Evolutionary conservation across 2,329 filamentous ascomycete species (phyloP).

Genomic region (Coccinonectria pachysandricola): DNA sequence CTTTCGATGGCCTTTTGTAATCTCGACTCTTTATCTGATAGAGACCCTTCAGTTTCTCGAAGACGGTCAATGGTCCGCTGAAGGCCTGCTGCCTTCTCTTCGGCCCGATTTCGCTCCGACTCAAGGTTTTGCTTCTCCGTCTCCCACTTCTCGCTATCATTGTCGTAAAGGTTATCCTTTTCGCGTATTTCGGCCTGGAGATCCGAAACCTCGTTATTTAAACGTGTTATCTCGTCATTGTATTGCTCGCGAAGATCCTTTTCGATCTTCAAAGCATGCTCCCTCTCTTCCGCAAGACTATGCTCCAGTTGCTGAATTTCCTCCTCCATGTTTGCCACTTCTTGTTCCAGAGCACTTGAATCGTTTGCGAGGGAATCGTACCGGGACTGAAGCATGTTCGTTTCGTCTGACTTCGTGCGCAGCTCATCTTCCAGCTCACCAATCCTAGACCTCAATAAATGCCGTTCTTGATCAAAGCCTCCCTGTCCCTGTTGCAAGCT

Average conservation of each 20-base stretch:
- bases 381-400: constrained; percentile 57
- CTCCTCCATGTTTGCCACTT: constrained; percentile 42
- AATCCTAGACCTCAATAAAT: constrained; percentile 38
- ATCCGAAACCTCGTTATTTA: constrained; percentile 49
- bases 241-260: constrained; percentile 42
- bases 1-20: constrained; percentile 59
- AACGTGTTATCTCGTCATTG: constrained; percentile 36
- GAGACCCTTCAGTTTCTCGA: constrained; percentile 54
- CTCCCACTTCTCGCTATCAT: constrained; percentile 65
- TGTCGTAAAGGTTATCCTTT: constrained; percentile 59
- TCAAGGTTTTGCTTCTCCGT: constrained; percentile 52
- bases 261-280: constrained; percentile 49
- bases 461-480: constrained; percentile 17
- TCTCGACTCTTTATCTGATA: constrained; percentile 57
- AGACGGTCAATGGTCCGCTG: constrained; percentile 63
- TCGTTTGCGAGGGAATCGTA: constrained; percentile 58
- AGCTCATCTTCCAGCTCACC: constrained; percentile 50
- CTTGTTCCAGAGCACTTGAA: constrained; percentile 54
- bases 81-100: constrained; percentile 56
- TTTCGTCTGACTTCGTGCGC: constrained; percentile 50
- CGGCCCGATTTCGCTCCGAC: constrained; percentile 53
- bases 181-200: constrained; percentile 57
- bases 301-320: constrained; percentile 37
- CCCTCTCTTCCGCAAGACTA: constrained; percentile 42
- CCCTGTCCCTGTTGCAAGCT: constrained; percentile 26